These are phyloP conservation scores for Chlamydomonas sp. DNA, from an alignment of 139 green algal genomes.

Conservation along the genomic window DNA sequence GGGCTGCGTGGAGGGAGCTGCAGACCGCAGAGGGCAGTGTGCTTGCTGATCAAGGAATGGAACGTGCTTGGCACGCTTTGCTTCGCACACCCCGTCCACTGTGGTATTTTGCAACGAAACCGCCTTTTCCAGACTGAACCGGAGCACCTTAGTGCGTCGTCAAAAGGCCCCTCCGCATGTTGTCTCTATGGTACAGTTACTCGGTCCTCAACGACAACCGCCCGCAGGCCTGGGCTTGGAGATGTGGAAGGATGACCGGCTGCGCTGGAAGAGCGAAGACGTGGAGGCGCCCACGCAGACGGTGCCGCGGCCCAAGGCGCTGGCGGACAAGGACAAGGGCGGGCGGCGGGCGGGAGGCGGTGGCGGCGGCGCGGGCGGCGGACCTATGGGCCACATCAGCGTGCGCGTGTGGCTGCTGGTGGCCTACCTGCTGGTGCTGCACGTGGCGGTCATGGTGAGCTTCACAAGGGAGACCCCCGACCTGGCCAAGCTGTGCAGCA, in stretches of 20 bases:
- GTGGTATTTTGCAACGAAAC: too few relatives aligned
- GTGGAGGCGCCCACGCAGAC: constrained; percentile 29
- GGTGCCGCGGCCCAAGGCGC: background rate
- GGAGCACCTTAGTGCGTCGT: too few relatives aligned
- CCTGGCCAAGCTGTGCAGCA: constrained; percentile 17
- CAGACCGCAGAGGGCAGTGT: too few relatives aligned
- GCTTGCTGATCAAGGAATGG: too few relatives aligned
- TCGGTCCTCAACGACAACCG: too few relatives aligned
- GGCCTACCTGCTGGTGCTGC: constrained; percentile 44
- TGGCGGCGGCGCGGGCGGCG: background rate
- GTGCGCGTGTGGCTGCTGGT: constrained; percentile 39
- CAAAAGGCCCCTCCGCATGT: too few relatives aligned
- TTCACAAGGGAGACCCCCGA: constrained; percentile 34
- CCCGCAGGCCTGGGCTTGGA: constrained; percentile 49
- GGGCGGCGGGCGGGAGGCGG: too few relatives aligned
- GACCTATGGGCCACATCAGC: constrained; percentile 9
- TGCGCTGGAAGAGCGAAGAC: constrained; percentile 51
- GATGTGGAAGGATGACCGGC: constrained; percentile 50
- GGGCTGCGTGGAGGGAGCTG: background rate
- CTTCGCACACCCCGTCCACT: too few relatives aligned
- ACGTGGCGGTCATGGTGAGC: constrained; percentile 45
- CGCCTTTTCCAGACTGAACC: too few relatives aligned
- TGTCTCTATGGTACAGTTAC: too few relatives aligned
- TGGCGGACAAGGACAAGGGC: background rate
- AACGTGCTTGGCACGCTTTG: too few relatives aligned